Evolutionary conservation across 2,329 filamentous ascomycete genomes (phyloP), one percentile per base, ranked within the genome.

Genomic region (Hymenoscyphus fraxineus): DNA sequence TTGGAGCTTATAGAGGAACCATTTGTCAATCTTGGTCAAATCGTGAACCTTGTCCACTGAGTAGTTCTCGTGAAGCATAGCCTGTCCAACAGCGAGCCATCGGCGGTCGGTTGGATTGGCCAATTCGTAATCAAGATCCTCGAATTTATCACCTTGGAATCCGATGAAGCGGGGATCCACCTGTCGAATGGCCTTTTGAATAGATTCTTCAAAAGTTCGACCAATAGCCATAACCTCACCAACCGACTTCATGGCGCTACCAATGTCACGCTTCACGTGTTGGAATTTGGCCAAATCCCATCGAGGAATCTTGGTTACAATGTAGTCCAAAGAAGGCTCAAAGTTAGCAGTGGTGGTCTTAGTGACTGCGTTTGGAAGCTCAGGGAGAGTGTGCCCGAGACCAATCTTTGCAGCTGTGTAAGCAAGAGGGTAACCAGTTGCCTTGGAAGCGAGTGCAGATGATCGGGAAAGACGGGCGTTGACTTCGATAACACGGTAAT

Each of bases 281-380:
- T 98, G 94, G 84, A 99, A 99, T 82, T 99, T 99, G 83, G 91
- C 88, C 76, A 99, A 80, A 83, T 99, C 95, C 95, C 95, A 99
- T 75, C 95, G 88, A 73, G 95, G 95, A 73, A 99, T 98, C 84
- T 99, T 99, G 72, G 93, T 97, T 70, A 99, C 95, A 70, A 99
- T 92, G 78, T 99, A 99, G 76, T 99, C 95, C 69, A 99, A 82
- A 67, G 92, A 96, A 61, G 95, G 95, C 79, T 99, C 95, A 76
- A 99, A 99, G 84, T 98, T 98, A 75, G 95, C 95, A 9, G 95
- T 98, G 19, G 95, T 99, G 13, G 95, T 98, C 83, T 97, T 97
- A 67, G 95, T 99, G 64, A 99, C 95, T 66, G 95, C 94, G 74
- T 99, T 99, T 71, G 95, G 95, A 32, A 99, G 86, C 80, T 98